Conservation (phyloP, 495 filamentous ascomycete genomes). For the Penicillium chermesinum region DNA sequence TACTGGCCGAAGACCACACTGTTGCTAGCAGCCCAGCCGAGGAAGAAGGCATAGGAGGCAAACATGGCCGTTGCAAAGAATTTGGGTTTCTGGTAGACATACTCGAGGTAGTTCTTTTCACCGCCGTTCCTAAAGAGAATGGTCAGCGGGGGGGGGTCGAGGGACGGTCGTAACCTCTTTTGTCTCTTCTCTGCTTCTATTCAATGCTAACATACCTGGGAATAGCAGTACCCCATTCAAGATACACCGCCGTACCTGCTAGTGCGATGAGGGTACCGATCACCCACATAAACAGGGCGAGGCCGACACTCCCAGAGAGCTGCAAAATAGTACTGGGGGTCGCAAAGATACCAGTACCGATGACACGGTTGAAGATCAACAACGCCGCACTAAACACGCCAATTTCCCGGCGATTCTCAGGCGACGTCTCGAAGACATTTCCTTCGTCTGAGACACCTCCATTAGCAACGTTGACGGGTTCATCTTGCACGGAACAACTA, state of each 20-base stretch:
- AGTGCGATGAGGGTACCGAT: slow-evolving; percentile 44
- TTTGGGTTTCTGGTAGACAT: slow-evolving; percentile 57
- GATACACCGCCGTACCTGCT: slow-evolving; percentile 48
- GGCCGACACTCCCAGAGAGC: slow-evolving; percentile 48
- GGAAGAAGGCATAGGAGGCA: slow-evolving; percentile 52
- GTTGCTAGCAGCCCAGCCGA: slow-evolving; percentile 56
- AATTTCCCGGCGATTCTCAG: slow-evolving; percentile 57
- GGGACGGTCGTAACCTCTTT: no score
- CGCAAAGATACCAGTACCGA: slow-evolving; percentile 63
- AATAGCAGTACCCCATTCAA: slow-evolving; percentile 53
- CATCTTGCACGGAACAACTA: no score
- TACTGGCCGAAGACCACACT: slow-evolving; percentile 67
- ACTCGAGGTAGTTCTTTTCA: slow-evolving; percentile 68
- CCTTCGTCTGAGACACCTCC: slow-evolving; percentile 29
- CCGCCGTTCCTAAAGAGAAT: slow-evolving; percentile 59
- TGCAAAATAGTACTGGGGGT: slow-evolving; percentile 54
- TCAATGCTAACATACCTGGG: slow-evolving; percentile 25
- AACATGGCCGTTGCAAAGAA: slow-evolving; percentile 62
- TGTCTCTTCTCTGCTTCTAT: not conserved
- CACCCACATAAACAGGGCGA: slow-evolving; percentile 51
- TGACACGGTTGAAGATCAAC: slow-evolving; percentile 61
- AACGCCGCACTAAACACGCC: slow-evolving; percentile 56
- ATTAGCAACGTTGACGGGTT: no score
- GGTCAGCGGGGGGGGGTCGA: no score
- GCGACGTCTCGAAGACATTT: slow-evolving; percentile 58